Evolutionary conservation across 345 rosid genomes (phyloP).

Genomic region (Murraya paniculata): DNA sequence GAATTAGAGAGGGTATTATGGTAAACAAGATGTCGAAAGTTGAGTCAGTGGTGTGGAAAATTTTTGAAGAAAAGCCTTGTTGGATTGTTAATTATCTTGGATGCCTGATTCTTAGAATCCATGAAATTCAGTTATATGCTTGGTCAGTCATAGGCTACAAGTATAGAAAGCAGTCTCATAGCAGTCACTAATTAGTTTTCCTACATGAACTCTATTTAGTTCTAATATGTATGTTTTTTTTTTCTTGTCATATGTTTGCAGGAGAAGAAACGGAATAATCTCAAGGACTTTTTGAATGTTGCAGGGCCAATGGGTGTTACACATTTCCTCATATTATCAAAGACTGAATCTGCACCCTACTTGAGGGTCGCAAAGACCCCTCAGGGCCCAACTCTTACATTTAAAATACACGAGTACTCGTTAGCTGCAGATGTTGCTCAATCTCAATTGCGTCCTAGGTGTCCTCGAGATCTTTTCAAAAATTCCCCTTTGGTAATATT

Average conservation of each 20-base stretch:
- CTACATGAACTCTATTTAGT: neutral
- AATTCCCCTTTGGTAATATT: slow-evolving; percentile 73
- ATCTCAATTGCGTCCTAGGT: slow-evolving; percentile 82
- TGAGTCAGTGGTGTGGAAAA: neutral
- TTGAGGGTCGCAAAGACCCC: slow-evolving; percentile 89
- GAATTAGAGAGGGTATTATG: neutral
- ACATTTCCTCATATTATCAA: slow-evolving; percentile 78
- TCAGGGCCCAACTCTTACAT: slow-evolving; percentile 91
- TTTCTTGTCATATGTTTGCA: slow-evolving; percentile 28
- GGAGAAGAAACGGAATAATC: slow-evolving; percentile 87
- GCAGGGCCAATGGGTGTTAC: slow-evolving; percentile 97
- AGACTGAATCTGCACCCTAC: slow-evolving; percentile 63
- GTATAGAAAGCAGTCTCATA: neutral
- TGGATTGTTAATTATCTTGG: neutral
- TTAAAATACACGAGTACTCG: slow-evolving; percentile 74
- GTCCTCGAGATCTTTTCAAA: slow-evolving; percentile 88
- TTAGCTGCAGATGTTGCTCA: slow-evolving; percentile 75
- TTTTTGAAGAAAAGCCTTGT: neutral
- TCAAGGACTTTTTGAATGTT: slow-evolving; percentile 80
- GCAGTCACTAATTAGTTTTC: neutral
- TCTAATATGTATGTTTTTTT: neutral
- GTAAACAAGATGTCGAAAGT: neutral
- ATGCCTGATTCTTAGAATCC: neutral
- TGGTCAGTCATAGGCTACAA: neutral
- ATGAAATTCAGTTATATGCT: neutral